Evolutionary conservation across 192 early-diverging fungal species (phyloP).

Genomic region (Mortierella alpina): DNA sequence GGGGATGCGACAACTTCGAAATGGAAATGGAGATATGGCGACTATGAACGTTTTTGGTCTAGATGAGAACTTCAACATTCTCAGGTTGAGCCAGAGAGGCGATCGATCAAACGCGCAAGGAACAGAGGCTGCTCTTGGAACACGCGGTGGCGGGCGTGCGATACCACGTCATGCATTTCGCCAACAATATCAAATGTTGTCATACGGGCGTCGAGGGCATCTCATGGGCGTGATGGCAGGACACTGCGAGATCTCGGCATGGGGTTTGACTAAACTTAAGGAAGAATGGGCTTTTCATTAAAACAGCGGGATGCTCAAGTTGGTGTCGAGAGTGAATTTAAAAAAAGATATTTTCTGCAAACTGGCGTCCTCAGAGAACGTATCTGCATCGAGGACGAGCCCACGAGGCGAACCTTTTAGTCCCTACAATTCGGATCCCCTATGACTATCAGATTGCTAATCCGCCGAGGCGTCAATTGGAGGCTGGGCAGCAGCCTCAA

Average conservation of each 20-base stretch:
- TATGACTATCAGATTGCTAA: no score
- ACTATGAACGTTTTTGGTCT: no score
- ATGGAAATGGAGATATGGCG: no score
- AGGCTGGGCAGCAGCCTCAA: no score
- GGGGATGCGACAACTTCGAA: neutral
- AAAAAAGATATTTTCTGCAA: no score
- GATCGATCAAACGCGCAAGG: no score
- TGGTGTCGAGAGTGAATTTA: neutral
- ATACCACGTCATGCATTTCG: no score
- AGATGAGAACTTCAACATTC: no score
- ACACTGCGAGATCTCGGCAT: conserved; percentile 39
- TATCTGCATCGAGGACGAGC: neutral
- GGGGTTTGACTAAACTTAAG: conserved; percentile 29
- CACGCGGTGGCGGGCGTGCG: neutral
- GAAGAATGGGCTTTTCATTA: conserved; percentile 29
- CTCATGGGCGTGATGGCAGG: neutral
- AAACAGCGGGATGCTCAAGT: neutral
- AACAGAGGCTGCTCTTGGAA: neutral
- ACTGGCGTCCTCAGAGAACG: no score
- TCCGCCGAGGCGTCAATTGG: no score
- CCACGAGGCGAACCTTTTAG: neutral
- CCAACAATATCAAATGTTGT: neutral
- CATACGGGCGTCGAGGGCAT: neutral
- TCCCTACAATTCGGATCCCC: no score
- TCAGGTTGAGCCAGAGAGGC: no score